phyloP scores from a whole-genome alignment of 2,329 filamentous ascomycete species.

The Pestalotiopsis sp. region DNA sequence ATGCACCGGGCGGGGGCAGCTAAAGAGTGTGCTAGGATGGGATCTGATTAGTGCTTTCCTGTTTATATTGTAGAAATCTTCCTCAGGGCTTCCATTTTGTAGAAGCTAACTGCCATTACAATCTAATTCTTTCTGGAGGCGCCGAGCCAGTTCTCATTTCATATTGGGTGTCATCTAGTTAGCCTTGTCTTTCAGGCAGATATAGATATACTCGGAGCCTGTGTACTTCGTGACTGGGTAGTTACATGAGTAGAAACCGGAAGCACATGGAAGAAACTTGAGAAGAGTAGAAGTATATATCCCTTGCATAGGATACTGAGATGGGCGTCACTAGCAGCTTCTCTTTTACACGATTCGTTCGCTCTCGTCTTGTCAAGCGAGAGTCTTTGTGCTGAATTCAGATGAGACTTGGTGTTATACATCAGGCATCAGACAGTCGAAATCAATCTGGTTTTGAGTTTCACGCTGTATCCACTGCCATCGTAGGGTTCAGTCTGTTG shows the following conservation, averaged over 20 bases:
- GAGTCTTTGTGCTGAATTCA: too few species aligned
- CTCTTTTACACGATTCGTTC: too few species aligned
- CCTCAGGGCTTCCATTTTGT: not conserved
- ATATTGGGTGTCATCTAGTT: not conserved
- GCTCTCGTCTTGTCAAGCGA: too few species aligned
- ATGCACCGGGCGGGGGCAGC: not conserved
- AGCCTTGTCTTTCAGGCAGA: not conserved
- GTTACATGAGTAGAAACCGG: too few species aligned
- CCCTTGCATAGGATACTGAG: too few species aligned
- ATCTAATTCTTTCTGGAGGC: not conserved
- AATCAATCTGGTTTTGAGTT: not conserved
- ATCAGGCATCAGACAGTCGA: not conserved
- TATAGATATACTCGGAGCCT: not conserved
- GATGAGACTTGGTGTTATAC: not conserved
- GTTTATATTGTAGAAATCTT: not conserved
- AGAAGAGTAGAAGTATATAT: too few species aligned
- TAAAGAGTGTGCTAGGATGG: not conserved
- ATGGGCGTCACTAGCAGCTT: too few species aligned
- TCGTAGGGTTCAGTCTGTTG: not conserved
- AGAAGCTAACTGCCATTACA: not conserved
- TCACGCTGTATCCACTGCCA: not conserved
- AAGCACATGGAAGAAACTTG: too few species aligned
- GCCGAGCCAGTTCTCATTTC: not conserved
- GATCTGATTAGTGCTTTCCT: not conserved
- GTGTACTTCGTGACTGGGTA: not conserved